Percentiles rank a stretch among this genome's conserved stretches.
phyloP scores from a whole-genome alignment of 139 green algal species.

The Asterochloris sp. region DNA sequence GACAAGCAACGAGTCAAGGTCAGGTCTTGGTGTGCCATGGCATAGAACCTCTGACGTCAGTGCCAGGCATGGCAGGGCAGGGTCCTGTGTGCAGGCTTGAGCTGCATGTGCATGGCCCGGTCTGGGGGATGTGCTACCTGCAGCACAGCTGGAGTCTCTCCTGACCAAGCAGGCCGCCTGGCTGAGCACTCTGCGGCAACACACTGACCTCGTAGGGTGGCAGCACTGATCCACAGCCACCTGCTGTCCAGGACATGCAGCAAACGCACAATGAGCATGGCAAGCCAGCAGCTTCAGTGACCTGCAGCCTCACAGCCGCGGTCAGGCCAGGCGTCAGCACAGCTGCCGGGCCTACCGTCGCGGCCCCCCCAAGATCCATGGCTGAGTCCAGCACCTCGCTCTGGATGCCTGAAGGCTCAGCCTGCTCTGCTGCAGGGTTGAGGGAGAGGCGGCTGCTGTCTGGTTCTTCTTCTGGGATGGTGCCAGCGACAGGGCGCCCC shows the following conservation, averaged over 20 bases:
- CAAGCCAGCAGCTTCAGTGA: neutral
- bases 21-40: too few relatives aligned
- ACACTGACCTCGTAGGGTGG: too few relatives aligned
- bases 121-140: too few relatives aligned
- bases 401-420: neutral
- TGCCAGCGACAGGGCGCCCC: neutral
- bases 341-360: neutral
- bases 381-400: conserved; percentile 7
- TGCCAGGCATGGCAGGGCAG: too few relatives aligned
- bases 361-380: conserved; percentile 5
- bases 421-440: neutral
- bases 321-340: neutral
- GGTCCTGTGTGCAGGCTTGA: too few relatives aligned
- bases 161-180: too few relatives aligned
- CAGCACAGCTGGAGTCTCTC: too few relatives aligned
- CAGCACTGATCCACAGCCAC: neutral
- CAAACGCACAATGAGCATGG: neutral
- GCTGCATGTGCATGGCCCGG: too few relatives aligned
- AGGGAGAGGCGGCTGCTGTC: neutral
- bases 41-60: too few relatives aligned
- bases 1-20: too few relatives aligned
- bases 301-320: conserved; percentile 3
- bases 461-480: neutral
- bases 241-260: neutral
- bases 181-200: too few relatives aligned